phyloP scores from a whole-genome alignment of 1,284 basidiomycete species.

The Malassezia equina region DNA sequence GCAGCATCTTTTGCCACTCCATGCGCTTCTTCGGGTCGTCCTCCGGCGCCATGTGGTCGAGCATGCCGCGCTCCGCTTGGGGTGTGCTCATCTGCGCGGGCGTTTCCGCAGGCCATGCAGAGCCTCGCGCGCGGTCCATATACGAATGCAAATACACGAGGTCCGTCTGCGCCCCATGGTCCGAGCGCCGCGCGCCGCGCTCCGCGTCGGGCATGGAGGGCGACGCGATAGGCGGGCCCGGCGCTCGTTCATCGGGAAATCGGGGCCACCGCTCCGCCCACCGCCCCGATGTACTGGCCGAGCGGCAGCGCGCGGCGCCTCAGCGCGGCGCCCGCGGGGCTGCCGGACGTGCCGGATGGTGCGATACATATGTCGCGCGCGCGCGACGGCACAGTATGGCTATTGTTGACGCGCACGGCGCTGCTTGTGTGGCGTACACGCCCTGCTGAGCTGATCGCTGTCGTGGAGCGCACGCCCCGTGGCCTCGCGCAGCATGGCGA shows the following conservation, averaged over 20 bases:
- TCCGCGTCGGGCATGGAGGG: slow-evolving; percentile 9
- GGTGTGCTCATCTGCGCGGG: slow-evolving; percentile 21
- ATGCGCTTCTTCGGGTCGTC: slow-evolving; percentile 29
- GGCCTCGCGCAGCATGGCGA: slow-evolving; percentile 38
- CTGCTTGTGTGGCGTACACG: slow-evolving; percentile 34
- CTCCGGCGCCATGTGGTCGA: slow-evolving; percentile 8
- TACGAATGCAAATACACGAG: neutral
- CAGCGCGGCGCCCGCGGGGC: slow-evolving; percentile 29
- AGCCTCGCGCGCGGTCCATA: slow-evolving; percentile 8
- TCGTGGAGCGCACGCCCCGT: slow-evolving; percentile 29
- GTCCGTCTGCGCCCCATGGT: neutral
- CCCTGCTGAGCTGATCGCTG: slow-evolving; percentile 37
- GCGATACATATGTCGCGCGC: slow-evolving; percentile 27
- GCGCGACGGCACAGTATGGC: slow-evolving; percentile 34
- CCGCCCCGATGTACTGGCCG: slow-evolving; percentile 42
- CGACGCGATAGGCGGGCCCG: neutral
- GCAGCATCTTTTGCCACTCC: slow-evolving; percentile 48
- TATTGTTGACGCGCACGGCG: slow-evolving; percentile 23
- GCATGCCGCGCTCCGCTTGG: slow-evolving; percentile 10
- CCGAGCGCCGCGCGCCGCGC: slow-evolving; percentile 6
- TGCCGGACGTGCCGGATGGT: slow-evolving; percentile 12
- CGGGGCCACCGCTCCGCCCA: neutral
- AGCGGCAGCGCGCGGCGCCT: slow-evolving; percentile 34
- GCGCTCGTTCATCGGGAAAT: neutral
- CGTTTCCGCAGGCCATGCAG: slow-evolving; percentile 19